These are phyloP conservation scores for Tetradesmus lagerheimii DNA, from an alignment of 139 green algal genomes.

Conservation along the genomic window DNA sequence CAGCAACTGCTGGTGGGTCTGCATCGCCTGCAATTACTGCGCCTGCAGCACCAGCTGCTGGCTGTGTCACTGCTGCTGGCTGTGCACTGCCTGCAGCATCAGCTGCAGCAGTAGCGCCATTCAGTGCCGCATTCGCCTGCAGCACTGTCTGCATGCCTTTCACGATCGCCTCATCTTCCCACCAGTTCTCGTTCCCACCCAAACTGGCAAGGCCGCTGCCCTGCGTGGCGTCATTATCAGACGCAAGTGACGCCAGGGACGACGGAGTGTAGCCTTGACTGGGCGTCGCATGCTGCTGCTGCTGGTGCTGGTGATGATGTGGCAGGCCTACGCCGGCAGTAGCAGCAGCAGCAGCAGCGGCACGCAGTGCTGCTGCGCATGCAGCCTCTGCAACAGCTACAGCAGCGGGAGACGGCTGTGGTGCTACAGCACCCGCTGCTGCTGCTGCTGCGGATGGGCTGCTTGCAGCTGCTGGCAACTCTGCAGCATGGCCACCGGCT, in stretches of 20 bases:
- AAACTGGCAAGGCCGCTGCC: not conserved
- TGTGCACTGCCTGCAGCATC: not conserved
- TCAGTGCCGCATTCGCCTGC: not conserved
- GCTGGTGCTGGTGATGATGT: conserved; percentile 19
- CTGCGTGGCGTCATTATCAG: not conserved
- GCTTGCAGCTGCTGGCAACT: not conserved
- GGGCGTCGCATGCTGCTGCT: conserved; percentile 27
- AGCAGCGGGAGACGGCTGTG: not conserved
- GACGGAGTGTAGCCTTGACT: not conserved
- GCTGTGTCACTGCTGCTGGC: not conserved
- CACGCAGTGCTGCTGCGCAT: not conserved
- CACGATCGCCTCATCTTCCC: conserved; percentile 7
- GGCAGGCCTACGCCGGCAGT: not conserved
- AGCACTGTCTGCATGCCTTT: not conserved
- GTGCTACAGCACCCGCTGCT: not conserved
- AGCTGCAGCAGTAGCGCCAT: not conserved
- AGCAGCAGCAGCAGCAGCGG: conserved; percentile 10
- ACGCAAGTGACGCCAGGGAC: not conserved
- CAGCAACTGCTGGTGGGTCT: not conserved
- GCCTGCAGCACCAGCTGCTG: not conserved
- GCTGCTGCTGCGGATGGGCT: not conserved
- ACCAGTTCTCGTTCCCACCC: not conserved
- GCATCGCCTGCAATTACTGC: not conserved
- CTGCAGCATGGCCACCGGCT: not conserved
- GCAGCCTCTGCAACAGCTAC: not conserved